Conservation (phyloP, 345 rosid genomes). For the Noccaea caerulescens region DNA sequence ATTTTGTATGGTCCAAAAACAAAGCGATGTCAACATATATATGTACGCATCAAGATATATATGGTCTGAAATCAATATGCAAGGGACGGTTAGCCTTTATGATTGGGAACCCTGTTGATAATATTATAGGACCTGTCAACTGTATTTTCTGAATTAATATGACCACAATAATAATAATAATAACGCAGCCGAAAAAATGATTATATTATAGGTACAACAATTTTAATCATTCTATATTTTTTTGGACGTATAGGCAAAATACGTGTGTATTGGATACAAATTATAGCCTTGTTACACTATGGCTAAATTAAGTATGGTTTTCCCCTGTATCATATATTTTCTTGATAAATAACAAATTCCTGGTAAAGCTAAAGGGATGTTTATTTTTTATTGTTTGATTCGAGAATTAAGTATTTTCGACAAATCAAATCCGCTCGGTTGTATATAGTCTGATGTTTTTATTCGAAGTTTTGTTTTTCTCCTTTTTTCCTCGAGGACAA, state of each 20-base stretch:
- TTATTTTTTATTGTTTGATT: neutral
- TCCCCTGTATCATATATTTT: neutral
- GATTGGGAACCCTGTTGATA: constrained; percentile 12
- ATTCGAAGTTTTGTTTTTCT: neutral
- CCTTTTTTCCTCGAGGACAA: no score
- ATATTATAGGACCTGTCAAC: neutral
- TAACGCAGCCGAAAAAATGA: constrained; percentile 20
- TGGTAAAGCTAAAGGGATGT: neutral
- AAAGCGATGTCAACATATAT: constrained; percentile 20
- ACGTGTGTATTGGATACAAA: constrained; percentile 14
- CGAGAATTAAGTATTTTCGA: neutral
- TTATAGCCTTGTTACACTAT: neutral
- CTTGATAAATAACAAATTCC: neutral
- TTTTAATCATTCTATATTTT: constrained; percentile 13
- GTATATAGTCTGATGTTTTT: neutral
- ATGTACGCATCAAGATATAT: constrained; percentile 2
- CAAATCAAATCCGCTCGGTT: neutral
- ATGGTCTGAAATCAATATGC: constrained; percentile 16
- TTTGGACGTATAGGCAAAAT: constrained; percentile 33
- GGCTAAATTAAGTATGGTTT: neutral
- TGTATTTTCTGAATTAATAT: constrained; percentile 20
- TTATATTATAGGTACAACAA: constrained; percentile 39
- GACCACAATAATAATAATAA: constrained; percentile 10
- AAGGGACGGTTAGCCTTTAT: constrained; percentile 36
- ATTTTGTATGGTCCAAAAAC: constrained; percentile 33